A percentile compares a stretch with the other conserved stretches of the same genome.
Evolutionary conservation across 2,329 filamentous ascomycete species (phyloP).

Genomic region (Onygena corvina): DNA sequence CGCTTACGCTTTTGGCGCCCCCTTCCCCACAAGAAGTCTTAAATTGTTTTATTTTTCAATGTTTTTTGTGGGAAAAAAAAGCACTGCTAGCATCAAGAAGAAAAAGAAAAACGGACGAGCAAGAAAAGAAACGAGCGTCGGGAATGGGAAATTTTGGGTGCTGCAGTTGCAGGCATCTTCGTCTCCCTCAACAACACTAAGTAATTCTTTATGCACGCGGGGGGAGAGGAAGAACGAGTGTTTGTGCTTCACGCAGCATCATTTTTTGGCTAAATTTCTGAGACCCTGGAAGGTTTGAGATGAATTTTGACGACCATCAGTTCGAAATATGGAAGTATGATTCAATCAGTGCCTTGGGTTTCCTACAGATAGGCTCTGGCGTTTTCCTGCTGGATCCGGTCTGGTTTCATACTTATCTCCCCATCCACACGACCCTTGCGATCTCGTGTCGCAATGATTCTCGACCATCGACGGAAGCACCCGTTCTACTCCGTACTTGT

Average conservation of each 20-base stretch:
- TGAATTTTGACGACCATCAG: neutral
- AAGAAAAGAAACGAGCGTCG: too few species aligned
- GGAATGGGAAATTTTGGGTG: too few species aligned
- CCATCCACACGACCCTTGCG: too few species aligned
- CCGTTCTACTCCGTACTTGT: too few species aligned
- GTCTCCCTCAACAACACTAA: too few species aligned
- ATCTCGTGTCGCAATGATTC: too few species aligned
- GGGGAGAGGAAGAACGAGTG: neutral
- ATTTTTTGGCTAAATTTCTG: neutral
- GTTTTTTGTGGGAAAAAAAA: neutral
- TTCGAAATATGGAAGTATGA: too few species aligned
- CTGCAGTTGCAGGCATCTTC: conserved; percentile 2
- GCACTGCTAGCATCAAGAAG: neutral
- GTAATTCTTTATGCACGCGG: conserved; percentile 1
- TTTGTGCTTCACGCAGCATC: neutral
- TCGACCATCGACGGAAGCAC: too few species aligned
- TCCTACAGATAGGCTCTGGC: neutral
- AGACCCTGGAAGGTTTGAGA: conserved; percentile 1
- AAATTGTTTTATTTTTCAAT: neutral
- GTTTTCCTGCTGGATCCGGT: neutral
- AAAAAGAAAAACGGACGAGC: too few species aligned
- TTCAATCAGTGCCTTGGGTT: too few species aligned
- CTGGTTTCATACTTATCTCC: neutral
- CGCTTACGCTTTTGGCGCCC: neutral
- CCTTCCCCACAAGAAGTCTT: neutral